Base-by-base conservation (phyloP, 768 basidiomycete genomes). In the Tulasnella sp. region DNA sequence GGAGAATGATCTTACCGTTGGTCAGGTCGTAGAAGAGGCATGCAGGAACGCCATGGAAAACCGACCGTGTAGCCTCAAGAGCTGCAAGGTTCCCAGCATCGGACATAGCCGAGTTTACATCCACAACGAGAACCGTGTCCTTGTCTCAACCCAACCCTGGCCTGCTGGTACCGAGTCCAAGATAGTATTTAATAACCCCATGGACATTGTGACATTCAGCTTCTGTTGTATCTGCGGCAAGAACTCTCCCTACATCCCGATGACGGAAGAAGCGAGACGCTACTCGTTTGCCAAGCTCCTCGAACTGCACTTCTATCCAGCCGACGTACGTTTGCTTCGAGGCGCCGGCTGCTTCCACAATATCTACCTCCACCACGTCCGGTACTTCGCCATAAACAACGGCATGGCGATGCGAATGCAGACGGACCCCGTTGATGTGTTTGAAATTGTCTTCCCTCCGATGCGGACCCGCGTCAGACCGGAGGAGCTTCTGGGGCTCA, bases 261-360 rank as follows among this genome's bases (percentile, higher is more conserved):
- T 94, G 42, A 93, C 93, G 1, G 90, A 92, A 76, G 94, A 96
- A 79, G 94, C 95, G 85, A 91, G 93, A 77, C 83, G 90, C 71
- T 94, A 96, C 78, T 98, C 95, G 5, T 96, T 98, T 78, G 93
- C 91, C 40, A 95, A 97, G 77, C 98, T 96, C 79, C 85, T 99
- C 35, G 96, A 99, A 78, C 87, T 96, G 34, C 91, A 94, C 78
- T 98, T 98, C 80, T 97, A 98, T 80, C 95, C 94, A 36, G 87
- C 93, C 39, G 88, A 92, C 75, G 88, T 95, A 77, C 85, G 88
- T 76, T 83, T 93, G 64, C 88, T 93, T n/a, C 90, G 88, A 76
- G 93, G 91, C 9, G 92, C 94, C 37, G 90, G 89, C 3, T 98
- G 97, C 78, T 86, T 90, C 71, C 97, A 99, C 80, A 97, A 98